Base-by-base conservation (phyloP, 129 eudicot genomes). In the Lonicera japonica region DNA sequence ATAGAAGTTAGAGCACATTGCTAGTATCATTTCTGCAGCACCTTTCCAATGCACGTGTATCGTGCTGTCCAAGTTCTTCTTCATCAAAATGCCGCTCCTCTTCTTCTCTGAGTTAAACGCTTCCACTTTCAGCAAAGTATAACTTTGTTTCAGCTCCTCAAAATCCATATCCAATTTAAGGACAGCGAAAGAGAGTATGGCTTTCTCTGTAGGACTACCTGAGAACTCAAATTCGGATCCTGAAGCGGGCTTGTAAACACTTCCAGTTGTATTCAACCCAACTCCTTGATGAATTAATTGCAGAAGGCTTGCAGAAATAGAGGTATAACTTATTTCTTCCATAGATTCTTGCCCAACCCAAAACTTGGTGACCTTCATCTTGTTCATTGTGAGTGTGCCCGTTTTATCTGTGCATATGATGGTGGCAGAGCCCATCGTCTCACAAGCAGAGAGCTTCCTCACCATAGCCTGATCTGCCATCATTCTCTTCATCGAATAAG, bases 351-450 rank as follows among this genome's bases (percentile, higher is more conserved):
- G 64, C 0, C 81, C 88, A 11, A 70, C 51, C 80, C 82, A 71
- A 38, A 72, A 78, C 57, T 78, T 47, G 12, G 76, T 62, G 19
- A 79, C 85, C 21, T 73, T 72, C 85, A 83, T 83, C 43, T 66
- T 56, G 25, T 76, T 79, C 56, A 59, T 20, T 11, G 85, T 79
- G 36, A 83, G 76, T 11, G 80, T 75, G 0, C 85, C 85, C 0
- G 89, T 79, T 55, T 75, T 82, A 45, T 82, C 77, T 0, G 77
- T 83, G 21, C 86, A 81, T 11, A 81, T 81, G 14, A 59, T 57
- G 14, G 80, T 75, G n/a, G 82, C 77, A 5, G 82, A 79, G 18
- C 82, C 89, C 80, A 83, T 83, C 0, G 82, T 83, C 57, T 83
- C 85, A 29, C 85, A 79, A 0, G 85, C 85, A 12, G 86, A 76